phyloP scores from a whole-genome alignment of 169 alveolate genomes.

The Plasmodium gonderi region DNA sequence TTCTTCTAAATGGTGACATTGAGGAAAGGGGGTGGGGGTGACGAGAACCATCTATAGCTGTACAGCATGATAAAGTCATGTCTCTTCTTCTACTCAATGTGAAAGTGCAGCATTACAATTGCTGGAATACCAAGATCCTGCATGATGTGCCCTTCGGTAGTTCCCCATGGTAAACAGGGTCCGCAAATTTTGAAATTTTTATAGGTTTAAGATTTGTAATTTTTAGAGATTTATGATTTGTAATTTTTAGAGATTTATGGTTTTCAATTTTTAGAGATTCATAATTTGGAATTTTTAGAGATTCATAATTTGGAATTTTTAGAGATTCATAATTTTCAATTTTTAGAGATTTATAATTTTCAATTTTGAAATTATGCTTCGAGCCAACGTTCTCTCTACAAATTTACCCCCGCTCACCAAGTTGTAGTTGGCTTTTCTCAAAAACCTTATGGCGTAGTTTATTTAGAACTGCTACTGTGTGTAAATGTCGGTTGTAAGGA shows the following conservation, averaged over 20 bases:
- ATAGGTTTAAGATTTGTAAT: too few species aligned
- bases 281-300: too few species aligned
- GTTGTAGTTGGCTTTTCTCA: too few species aligned
- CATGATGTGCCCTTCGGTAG: conserved; percentile 90
- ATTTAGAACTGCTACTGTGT: too few species aligned
- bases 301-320: too few species aligned
- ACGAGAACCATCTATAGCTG: not conserved
- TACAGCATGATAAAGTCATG: not conserved
- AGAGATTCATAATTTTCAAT: too few species aligned
- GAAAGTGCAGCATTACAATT: conserved; percentile 66
- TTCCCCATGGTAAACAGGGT: conserved; percentile 13
- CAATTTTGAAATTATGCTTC: too few species aligned
- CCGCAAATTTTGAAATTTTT: not conserved
- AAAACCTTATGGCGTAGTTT: too few species aligned
- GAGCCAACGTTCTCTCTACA: too few species aligned
- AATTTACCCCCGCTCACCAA: too few species aligned
- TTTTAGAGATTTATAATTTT: too few species aligned
- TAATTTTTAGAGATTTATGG: not conserved
- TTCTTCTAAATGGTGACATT: not conserved
- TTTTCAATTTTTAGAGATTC: not conserved
- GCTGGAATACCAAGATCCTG: conserved; percentile 94
- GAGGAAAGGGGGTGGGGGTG: not conserved
- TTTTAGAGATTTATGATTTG: not conserved
- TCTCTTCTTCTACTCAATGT: not conserved
- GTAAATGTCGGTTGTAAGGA: too few species aligned